phyloP scores from a whole-genome alignment of 2,329 filamentous ascomycete genomes.

The Trichoderma simmonsii region DNA sequence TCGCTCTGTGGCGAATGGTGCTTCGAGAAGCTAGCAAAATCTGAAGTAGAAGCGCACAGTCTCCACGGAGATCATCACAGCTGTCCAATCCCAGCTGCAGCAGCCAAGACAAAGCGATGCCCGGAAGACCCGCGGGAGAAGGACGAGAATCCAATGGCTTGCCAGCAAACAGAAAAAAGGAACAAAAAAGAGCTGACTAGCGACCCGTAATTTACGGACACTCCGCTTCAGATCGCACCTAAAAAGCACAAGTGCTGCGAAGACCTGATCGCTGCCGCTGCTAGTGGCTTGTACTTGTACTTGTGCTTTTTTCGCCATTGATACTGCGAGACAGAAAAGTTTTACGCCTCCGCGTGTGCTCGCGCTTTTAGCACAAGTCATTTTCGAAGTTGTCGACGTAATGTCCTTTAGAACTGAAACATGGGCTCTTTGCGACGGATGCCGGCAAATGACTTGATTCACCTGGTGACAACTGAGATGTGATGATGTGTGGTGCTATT shows the following conservation, averaged over 20 bases:
- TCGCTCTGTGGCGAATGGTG: neutral
- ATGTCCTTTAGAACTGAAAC: neutral
- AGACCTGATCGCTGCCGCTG: conserved; percentile 6
- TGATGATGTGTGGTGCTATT: neutral
- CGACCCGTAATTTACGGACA: conserved; percentile 8
- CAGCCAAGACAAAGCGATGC: neutral
- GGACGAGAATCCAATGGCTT: neutral
- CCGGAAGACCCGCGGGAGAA: neutral
- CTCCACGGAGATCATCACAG: neutral
- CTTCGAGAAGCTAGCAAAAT: neutral
- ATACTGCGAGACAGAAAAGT: neutral
- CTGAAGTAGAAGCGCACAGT: neutral
- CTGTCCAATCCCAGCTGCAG: conserved; percentile 9
- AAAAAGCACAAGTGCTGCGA: neutral
- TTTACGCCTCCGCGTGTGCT: neutral
- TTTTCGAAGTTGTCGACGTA: neutral
- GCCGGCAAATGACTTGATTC: neutral
- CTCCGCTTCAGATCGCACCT: conserved; percentile 9
- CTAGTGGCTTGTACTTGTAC: neutral
- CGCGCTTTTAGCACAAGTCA: neutral
- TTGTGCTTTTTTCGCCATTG: neutral
- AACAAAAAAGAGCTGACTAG: neutral
- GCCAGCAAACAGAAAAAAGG: neutral
- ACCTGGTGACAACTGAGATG: neutral
- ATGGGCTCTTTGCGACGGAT: neutral